Evolutionary conservation across 768 basidiomycete genomes (phyloP).

Genomic region (Rhizopogon rudus): DNA sequence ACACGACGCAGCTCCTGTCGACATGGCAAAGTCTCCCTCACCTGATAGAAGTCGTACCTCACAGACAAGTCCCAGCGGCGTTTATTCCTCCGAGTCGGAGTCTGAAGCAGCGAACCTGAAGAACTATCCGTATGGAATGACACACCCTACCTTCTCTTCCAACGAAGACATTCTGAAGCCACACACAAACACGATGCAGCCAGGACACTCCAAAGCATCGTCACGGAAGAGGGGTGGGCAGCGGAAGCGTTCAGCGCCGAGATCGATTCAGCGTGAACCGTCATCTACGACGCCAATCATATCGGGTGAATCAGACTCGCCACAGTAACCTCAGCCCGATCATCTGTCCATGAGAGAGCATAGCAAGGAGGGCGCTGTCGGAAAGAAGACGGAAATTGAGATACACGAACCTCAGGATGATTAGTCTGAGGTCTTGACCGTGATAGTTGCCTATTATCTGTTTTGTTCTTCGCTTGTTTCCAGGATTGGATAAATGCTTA

Average conservation of each 20-base stretch:
- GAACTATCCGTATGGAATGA: conserved; percentile 18
- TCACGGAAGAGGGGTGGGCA: not conserved
- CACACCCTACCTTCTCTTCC: conserved; percentile 4
- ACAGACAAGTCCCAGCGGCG: conserved; percentile 13
- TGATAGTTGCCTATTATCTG: no score
- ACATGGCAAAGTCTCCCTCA: not conserved
- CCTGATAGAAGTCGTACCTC: not conserved
- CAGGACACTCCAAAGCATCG: conserved; percentile 1
- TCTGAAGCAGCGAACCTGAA: conserved; percentile 13
- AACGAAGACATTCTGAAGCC: not conserved
- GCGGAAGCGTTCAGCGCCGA: conserved; percentile 8
- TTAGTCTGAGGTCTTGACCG: not conserved
- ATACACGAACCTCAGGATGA: not conserved
- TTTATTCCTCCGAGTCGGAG: conserved; percentile 21
- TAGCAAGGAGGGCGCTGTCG: conserved; percentile 20
- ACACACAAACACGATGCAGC: conserved; percentile 4
- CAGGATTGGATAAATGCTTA: not conserved
- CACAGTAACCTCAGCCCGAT: not conserved
- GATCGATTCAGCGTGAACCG: conserved; percentile 12
- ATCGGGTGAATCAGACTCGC: conserved; percentile 14
- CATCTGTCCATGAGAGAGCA: conserved; percentile 14
- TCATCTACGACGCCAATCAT: conserved; percentile 18
- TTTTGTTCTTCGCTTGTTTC: no score
- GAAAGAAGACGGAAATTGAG: conserved; percentile 19
- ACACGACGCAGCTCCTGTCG: not conserved